Percentiles rank a stretch among this genome's conserved stretches.
phyloP scores from a whole-genome alignment of 768 basidiomycete species.

The Asterophora parasitica region DNA sequence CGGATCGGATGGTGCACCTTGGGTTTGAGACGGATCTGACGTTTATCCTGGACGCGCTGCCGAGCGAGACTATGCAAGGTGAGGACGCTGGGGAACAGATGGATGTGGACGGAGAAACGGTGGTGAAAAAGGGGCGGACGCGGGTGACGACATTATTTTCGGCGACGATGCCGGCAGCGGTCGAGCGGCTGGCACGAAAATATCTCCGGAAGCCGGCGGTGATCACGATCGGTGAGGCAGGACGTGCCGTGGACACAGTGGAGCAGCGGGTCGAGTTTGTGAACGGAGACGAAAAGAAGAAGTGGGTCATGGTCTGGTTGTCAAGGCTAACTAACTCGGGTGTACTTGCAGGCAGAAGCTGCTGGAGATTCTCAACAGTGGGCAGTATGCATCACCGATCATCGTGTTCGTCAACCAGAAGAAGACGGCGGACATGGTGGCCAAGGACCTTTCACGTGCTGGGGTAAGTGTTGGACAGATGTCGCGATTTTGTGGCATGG shows the following conservation, averaged over 20 bases:
- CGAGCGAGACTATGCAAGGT: constrained; percentile 82
- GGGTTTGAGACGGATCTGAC: constrained; percentile 94
- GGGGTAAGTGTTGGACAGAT: constrained; percentile 55
- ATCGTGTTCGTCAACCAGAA: constrained; percentile 99
- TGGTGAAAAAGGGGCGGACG: constrained; percentile 71
- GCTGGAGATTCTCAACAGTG: constrained; percentile 90
- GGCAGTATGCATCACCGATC: constrained; percentile 80
- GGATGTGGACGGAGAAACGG: constrained; percentile 70
- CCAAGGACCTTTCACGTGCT: constrained; percentile 87
- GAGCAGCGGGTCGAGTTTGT: constrained; percentile 96
- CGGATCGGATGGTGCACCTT: constrained; percentile 97
- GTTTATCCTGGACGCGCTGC: constrained; percentile 91
- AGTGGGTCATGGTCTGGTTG: constrained; percentile 45
- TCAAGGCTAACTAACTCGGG: constrained; percentile 12
- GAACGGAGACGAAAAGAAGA: constrained; percentile 92
- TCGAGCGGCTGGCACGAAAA: constrained; percentile 91
- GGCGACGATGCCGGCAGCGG: constrained; percentile 97
- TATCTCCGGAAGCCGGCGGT: constrained; percentile 90
- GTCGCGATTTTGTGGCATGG: not conserved
- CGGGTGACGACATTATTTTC: constrained; percentile 96
- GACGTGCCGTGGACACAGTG: constrained; percentile 96
- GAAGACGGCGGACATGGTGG: constrained; percentile 98
- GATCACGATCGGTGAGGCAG: constrained; percentile 97
- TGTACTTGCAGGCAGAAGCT: constrained; percentile 57
- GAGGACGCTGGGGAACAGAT: constrained; percentile 72